These are phyloP conservation scores for Umbelopsis isabellina DNA, from an alignment of 192 early-diverging fungal genomes.

Conservation along the genomic window DNA sequence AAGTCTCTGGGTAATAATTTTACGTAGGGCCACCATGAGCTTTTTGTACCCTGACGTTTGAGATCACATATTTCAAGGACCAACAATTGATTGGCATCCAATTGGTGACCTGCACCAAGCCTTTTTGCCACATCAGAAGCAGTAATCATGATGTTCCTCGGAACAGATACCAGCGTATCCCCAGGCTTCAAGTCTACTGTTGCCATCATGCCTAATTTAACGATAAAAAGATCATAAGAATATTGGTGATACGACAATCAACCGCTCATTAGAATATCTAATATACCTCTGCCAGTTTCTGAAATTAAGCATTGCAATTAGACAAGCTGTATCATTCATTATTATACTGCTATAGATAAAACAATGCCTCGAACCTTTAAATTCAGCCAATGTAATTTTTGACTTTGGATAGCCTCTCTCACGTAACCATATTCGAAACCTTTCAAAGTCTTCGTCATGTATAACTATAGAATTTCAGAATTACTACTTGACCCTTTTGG, in stretches of 20 bases:
- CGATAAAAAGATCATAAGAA: not conserved
- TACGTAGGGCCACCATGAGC: slow-evolving; percentile 51
- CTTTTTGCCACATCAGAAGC: slow-evolving; percentile 36
- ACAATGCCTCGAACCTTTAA: slow-evolving; percentile 40
- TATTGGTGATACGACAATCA: not conserved
- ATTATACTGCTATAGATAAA: not conserved
- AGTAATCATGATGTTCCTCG: slow-evolving; percentile 52
- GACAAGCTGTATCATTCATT: not conserved
- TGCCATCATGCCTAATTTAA: slow-evolving; percentile 52
- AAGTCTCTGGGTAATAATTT: slow-evolving; percentile 55
- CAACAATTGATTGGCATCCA: slow-evolving; percentile 53
- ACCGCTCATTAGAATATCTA: not conserved
- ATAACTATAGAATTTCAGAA: slow-evolving; percentile 36
- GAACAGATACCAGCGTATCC: slow-evolving; percentile 57
- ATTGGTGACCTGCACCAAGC: slow-evolving; percentile 41
- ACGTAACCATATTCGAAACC: slow-evolving; percentile 54
- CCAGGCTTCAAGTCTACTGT: slow-evolving; percentile 56
- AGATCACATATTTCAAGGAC: slow-evolving; percentile 50
- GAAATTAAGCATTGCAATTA: not conserved
- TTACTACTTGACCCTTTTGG: not conserved
- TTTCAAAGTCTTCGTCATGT: slow-evolving; percentile 48
- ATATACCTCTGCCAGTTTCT: slow-evolving; percentile 16
- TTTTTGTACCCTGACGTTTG: slow-evolving; percentile 37
- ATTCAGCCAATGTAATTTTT: slow-evolving; percentile 57
- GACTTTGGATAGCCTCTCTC: slow-evolving; percentile 50